Base-by-base conservation (phyloP, 768 basidiomycete species). In the Suillus fuscotomentosus region DNA sequence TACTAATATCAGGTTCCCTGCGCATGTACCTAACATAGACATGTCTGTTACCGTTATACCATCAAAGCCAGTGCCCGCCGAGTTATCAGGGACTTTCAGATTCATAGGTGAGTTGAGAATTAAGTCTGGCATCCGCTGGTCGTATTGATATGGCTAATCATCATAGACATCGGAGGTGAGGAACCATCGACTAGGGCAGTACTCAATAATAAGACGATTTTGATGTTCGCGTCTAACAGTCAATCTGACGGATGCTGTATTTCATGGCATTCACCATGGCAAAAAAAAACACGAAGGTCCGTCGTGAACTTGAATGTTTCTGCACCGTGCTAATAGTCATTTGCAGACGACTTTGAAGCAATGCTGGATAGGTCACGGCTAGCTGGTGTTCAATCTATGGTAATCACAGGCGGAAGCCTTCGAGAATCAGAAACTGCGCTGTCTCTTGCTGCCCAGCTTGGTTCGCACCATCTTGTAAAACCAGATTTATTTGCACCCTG, bases 381-480 rank as follows among this genome's bases (percentile, higher is more conserved):
- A 8, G 87, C 88, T 3, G 89, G 90, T 0, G 86, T 94, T 17
- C 81, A 82, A 66, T 83, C 83, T 22, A 88, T 91, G 81, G 85
- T 94, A 70, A 84, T 95, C 55, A 94, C 92, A 2, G 92, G 92
- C 0, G 87, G 87, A 2, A 89, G 86, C 60, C 76, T 94, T 39
- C 71, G 75, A 6, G 91, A 93, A 69, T 89, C 88, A 10, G 75
- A 76, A 63, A 73, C 82, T 8, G 90, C 90, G 0, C 65, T 93
- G 53, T 71, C 75, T 39, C 77, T 94, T n/a, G 90, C 92, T 3
- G 77, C 80, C 61, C 71, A 85, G 69, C 78, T 85, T 65, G 79
- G 89, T 87, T 27, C 17, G 42, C 41, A 59, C 24, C 24, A 60
- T 60, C 79, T 67, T 3, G 7, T n/a, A 17, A 54, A 60, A 41